phyloP scores from a whole-genome alignment of 192 early-diverging fungal species.

The Umbelopsis vinacea region DNA sequence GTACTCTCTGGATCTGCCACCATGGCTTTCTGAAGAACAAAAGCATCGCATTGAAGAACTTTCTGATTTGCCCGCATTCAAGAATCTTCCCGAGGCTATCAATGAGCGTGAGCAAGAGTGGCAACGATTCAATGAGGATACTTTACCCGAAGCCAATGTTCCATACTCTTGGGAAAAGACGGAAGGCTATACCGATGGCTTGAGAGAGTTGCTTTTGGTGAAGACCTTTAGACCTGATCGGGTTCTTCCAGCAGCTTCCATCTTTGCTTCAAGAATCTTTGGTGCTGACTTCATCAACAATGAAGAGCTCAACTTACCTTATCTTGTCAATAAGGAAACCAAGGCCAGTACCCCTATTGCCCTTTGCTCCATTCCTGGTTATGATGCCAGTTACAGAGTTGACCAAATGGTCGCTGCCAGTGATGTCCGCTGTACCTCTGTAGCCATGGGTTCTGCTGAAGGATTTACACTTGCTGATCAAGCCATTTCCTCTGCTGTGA shows the following conservation, averaged over 20 bases:
- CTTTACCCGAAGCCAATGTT: conserved; percentile 50
- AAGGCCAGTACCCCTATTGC: conserved; percentile 80
- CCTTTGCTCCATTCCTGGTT: conserved; percentile 90
- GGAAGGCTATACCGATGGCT: conserved; percentile 52
- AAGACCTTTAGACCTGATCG: conserved; percentile 91
- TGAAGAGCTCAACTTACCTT: conserved; percentile 71
- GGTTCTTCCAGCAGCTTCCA: conserved; percentile 70
- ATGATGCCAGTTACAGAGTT: conserved; percentile 95
- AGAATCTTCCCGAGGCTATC: conserved; percentile 43
- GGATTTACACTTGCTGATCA: conserved; percentile 87
- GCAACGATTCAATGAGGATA: conserved; percentile 50
- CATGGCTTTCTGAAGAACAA: conserved; percentile 57
- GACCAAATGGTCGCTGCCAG: conserved; percentile 78
- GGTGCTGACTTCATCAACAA: conserved; percentile 53
- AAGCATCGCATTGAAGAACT: conserved; percentile 50
- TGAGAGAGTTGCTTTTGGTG: conserved; percentile 81
- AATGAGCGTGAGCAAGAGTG: conserved; percentile 47
- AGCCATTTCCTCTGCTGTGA: conserved; percentile 83
- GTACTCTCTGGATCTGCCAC: conserved; percentile 40
- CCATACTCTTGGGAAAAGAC: conserved; percentile 58
- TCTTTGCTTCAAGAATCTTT: conserved; percentile 77
- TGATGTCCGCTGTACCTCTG: conserved; percentile 66
- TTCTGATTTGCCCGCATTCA: conserved; percentile 47
- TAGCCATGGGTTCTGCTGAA: conserved; percentile 99
- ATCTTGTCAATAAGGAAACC: conserved; percentile 75